Evolutionary conservation across 108 stramenopile species (phyloP), one percentile per base, ranked within the genome.

Genomic region (Cyclostephanos tholiformis): DNA sequence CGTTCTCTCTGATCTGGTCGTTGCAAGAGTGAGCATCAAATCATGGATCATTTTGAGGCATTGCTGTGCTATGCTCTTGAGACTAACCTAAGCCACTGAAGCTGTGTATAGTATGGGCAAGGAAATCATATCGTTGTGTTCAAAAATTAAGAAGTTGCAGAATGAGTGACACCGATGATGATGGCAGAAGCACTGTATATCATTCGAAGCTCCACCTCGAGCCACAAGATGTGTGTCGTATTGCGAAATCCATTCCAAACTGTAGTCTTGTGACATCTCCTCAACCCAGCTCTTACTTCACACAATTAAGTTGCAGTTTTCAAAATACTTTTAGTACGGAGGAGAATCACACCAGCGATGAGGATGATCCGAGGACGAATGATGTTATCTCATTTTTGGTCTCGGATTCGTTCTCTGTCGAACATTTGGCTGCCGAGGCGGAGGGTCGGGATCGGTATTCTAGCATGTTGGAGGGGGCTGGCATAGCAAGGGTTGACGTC

Each of bases 401-500:
- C 25, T 63, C 60, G 39, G 75, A 76, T 63, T 48, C 75, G 10
- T 62, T 41, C 41, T 53, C 57, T 30, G 49, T 74, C 9, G 57
- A 74, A 46, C 50, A 53, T 17, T 44, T 74, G 49, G 39, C 60
- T 10, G 75, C 58, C 38, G 60, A 66, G 41, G 56, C 44, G 29
- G 63, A 58, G 35, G 39, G 51, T 1, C 1, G n/a, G n/a, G n/a
- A 2, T 26, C 11, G 17, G 46, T 11, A 49, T 2, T 10, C 23
- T 19, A 67, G 26, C 17, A 41, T 38, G 36, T 23, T 65, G 44
- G 69, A 59, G 12, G 76, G 76, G 61, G 56, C 59, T 16, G 77
- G 71, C 7, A 70, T 80, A 5, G 87, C 87, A 27, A 74, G 90
- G 17, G 60, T 93, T 59, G 90, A 86, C 60, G 75, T 93, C n/a